phyloP scores from a whole-genome alignment of 768 basidiomycete genomes.

The Boletus tomentosulus region DNA sequence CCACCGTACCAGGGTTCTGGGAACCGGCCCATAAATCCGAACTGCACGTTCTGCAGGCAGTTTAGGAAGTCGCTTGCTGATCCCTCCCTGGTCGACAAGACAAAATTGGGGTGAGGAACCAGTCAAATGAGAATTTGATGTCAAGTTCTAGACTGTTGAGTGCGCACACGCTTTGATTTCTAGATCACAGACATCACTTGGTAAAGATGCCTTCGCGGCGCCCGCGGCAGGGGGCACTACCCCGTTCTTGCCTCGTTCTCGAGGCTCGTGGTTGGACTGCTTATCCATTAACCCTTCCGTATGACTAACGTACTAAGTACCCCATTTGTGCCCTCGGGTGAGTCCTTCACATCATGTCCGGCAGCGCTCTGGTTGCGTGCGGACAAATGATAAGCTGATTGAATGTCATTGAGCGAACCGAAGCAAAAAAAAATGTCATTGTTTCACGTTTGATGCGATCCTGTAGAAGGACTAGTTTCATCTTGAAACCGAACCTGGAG shows the following conservation, averaged over 20 bases:
- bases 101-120: conserved; percentile 25
- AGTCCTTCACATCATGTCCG: too few species aligned
- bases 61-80: conserved; percentile 15
- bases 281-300: conserved; percentile 12
- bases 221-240: neutral
- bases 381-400: neutral
- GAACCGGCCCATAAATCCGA: too few species aligned
- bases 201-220: conserved; percentile 4
- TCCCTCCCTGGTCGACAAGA: conserved; percentile 13
- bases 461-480: conserved; percentile 7
- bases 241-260: conserved; percentile 10
- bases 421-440: conserved; percentile 1
- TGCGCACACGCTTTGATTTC: too few species aligned
- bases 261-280: too few species aligned
- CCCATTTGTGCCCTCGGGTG: conserved; percentile 11
- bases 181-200: conserved; percentile 3
- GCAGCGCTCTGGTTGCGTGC: neutral
- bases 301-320: conserved; percentile 14
- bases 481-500: conserved; percentile 6
- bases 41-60: conserved; percentile 16
- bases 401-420: neutral
- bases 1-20: too few species aligned
- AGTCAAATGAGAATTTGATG: conserved; percentile 25
- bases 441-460: conserved; percentile 19
- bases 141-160: conserved; percentile 27